Evolutionary conservation across 2,329 filamentous ascomycete genomes (phyloP).

Genomic region (Zalaria sp.): DNA sequence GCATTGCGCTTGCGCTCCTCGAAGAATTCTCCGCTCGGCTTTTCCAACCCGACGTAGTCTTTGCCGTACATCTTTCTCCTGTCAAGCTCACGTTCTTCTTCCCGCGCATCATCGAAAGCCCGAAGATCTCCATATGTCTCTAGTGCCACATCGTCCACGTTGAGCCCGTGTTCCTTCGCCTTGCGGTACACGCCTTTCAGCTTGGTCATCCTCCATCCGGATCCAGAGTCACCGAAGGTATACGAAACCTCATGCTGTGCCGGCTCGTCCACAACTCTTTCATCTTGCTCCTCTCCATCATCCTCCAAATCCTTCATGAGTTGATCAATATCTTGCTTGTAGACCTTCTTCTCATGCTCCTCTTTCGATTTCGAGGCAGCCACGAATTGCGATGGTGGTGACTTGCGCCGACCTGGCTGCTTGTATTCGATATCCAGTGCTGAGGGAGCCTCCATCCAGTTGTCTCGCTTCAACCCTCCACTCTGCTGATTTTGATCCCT

Average conservation of each 20-base stretch:
- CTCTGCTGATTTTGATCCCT: slow-evolving; percentile 22
- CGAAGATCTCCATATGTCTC: slow-evolving; percentile 70
- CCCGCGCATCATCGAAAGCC: slow-evolving; percentile 82
- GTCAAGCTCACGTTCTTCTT: slow-evolving; percentile 86
- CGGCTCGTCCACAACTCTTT: slow-evolving; percentile 33
- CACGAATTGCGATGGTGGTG: slow-evolving; percentile 29
- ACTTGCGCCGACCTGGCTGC: slow-evolving; percentile 40
- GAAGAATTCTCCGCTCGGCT: slow-evolving; percentile 76
- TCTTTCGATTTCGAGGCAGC: slow-evolving; percentile 28
- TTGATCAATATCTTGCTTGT: slow-evolving; percentile 68
- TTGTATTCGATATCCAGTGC: slow-evolving; percentile 75
- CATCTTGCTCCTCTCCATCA: slow-evolving; percentile 30
- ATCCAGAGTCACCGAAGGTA: slow-evolving; percentile 76
- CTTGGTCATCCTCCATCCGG: slow-evolving; percentile 93
- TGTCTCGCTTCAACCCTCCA: slow-evolving; percentile 51
- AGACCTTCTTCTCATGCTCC: slow-evolving; percentile 57
- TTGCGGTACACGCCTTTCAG: slow-evolving; percentile 71
- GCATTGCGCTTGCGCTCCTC: slow-evolving; percentile 56
- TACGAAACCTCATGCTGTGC: slow-evolving; percentile 57
- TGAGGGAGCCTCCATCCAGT: slow-evolving; percentile 89
- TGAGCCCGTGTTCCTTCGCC: slow-evolving; percentile 57
- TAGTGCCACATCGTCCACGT: slow-evolving; percentile 68
- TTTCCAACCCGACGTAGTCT: slow-evolving; percentile 72
- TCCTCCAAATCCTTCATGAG: slow-evolving; percentile 49
- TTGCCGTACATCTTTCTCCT: slow-evolving; percentile 69